Base-by-base conservation (phyloP, 768 basidiomycete species). In the Trametes cubensis region DNA sequence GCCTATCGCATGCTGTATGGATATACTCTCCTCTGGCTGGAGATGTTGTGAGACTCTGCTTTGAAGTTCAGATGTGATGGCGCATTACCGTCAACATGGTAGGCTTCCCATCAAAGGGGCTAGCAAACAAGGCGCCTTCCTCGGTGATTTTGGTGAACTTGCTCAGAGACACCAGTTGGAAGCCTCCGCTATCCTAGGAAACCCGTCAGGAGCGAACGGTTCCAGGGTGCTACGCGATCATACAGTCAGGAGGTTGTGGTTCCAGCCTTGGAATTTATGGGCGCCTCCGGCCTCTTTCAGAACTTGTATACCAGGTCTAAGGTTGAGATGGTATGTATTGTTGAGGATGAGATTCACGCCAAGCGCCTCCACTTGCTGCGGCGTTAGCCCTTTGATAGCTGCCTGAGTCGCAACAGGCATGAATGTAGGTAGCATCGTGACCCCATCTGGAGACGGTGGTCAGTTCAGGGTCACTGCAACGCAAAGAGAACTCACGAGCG, bases 351-450 rank as follows among this genome's bases (percentile, higher is more conserved):
- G 80, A 0, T 89, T 90, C 47, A 94, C 81, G 1, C 92, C 92
- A 1, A 94, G 80, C 3, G 86, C 80, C 71, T 94, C 90, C 41
- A 90, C 85, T 75, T 95, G 91, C 61, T 91, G 88, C 20, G 91
- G 75, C 6, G 92, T 93, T n/a, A 95, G 76, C 4, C 93, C 92
- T 74, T 96, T 96, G 70, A 95, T 92, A 6, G 93, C 90, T 18
- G 89, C 92, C 71, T 95, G 94, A 4, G 94, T 95, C 3, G 92
- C 93, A 10, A 95, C 92, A 3, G 93, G 94, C 94, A 95, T 95
- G 69, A 95, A 95, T 0, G 93, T 92, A 2, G 93, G 93, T 20
- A 94, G 77, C 80, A 89, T 85, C 2, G 92, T 94, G 41, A 82
- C 77, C 10, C 91, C 92, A 77, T 94, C 91, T 92, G 63, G 23